These are phyloP conservation scores for Zymoseptoria pseudotritici DNA, from an alignment of 2,329 filamentous ascomycete genomes.

Conservation along the genomic window DNA sequence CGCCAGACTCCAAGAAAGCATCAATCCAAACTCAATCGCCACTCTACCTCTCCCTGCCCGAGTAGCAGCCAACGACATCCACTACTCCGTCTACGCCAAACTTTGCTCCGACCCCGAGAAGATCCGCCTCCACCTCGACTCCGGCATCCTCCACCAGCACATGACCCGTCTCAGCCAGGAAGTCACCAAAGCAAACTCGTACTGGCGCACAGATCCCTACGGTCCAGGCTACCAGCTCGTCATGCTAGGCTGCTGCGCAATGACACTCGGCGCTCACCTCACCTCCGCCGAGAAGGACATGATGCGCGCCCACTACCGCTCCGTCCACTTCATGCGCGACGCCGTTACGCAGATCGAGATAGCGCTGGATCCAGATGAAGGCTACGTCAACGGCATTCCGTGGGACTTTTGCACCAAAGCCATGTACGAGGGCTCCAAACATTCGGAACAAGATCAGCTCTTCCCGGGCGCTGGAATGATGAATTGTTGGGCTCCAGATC, in stretches of 20 bases:
- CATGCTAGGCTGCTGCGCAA: slow-evolving; percentile 8
- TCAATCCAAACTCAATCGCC: neutral
- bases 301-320: neutral
- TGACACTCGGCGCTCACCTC: slow-evolving; percentile 2
- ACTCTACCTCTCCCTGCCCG: neutral
- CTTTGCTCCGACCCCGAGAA: slow-evolving; percentile 2
- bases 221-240: slow-evolving; percentile 6
- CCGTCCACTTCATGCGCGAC: slow-evolving; percentile 1
- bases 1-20: neutral
- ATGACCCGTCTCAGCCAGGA: neutral
- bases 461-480: neutral
- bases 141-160: neutral
- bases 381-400: slow-evolving; percentile 2
- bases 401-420: neutral
- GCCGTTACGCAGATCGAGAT: slow-evolving; percentile 1
- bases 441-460: neutral
- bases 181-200: neutral
- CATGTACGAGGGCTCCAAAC: neutral
- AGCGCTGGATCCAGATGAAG: slow-evolving; percentile 1
- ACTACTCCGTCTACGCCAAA: slow-evolving; percentile 5
- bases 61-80: neutral
- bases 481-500: neutral
- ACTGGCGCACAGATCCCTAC: neutral
- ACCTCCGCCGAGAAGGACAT: neutral
- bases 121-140: slow-evolving; percentile 7